Evolutionary conservation across 805 yeast species (phyloP), one percentile per base, ranked within the genome.

Genomic region (Saccharomyces jurei): DNA sequence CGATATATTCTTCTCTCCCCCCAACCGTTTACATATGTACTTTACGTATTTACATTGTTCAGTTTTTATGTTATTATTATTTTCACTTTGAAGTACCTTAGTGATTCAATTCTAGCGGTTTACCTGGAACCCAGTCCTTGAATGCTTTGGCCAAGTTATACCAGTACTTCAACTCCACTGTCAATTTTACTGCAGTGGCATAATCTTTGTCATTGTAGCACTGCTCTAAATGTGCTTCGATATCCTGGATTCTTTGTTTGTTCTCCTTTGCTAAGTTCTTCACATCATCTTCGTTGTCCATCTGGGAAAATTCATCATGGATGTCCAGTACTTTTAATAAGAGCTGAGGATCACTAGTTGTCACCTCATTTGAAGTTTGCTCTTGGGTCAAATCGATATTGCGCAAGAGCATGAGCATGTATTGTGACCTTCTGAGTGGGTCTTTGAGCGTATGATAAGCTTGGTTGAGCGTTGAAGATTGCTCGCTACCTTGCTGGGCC

Each of bases 161-260:
- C 96, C 96, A 90, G 67, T 90, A 92, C 67, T 87, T 87, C 58
- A 92, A 72, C 58, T 80, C 80, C 26, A 89, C 80, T 0, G 95
- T 84, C 56, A 82, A 83, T 52, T 78, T 70, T 51, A 86, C 82
- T 13, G 92, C 86, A 0, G 69, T 63, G 10, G 81, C 80, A 74
- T 82, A 81, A 49, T 84, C 77, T n/a, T 74, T 58, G 1, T 59
- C 56, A 1, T 63, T 29, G 60, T 84, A 81, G 2, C 85, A 76
- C 6, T 68, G 58, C 2, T 76, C 76, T 50, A 92, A 70, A 6
- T 55, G 62, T 1, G 62, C 56, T 55, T 80, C 84, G 2, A 82
- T 67, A 1, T 68, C 69, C 1, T 67, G 62, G 28, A 89, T 80
- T 41, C 91, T 75, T 21, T 58, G 66, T 32, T 82, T 77, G 61